Evolutionary conservation across 2,329 filamentous ascomycete genomes (phyloP).

Genomic region (Aspergillus fischeri): DNA sequence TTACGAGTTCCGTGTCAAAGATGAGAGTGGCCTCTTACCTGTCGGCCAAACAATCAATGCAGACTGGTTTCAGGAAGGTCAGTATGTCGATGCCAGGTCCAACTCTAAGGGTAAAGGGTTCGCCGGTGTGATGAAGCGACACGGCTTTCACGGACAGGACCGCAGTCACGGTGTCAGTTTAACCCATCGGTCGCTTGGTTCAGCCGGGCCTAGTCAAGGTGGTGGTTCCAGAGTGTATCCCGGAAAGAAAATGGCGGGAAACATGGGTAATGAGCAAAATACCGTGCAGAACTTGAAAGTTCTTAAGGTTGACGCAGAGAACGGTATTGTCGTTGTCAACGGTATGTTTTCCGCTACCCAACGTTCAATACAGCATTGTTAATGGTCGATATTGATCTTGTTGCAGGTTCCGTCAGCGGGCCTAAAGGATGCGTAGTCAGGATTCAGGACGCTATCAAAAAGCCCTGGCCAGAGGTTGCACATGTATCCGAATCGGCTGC

Average conservation of each 20-base stretch:
- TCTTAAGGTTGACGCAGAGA: conserved; percentile 78
- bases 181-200: conserved; percentile 89
- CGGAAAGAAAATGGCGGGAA: conserved; percentile 96
- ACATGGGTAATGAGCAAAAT: conserved; percentile 85
- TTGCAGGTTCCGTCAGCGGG: conserved; percentile 67
- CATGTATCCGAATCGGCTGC: conserved; percentile 10
- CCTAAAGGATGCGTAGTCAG: conserved; percentile 82
- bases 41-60: conserved; percentile 74
- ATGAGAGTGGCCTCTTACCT: conserved; percentile 66
- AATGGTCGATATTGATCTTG: conserved; percentile 7
- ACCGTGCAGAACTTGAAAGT: conserved; percentile 91
- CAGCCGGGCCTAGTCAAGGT: conserved; percentile 82
- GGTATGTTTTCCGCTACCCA: conserved; percentile 47
- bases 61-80: conserved; percentile 87
- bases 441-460: conserved; percentile 88
- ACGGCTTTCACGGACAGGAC: conserved; percentile 83
- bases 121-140: conserved; percentile 95
- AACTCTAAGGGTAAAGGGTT: conserved; percentile 87
- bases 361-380: not conserved
- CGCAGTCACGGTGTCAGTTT: conserved; percentile 93
- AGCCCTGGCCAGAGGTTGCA: conserved; percentile 61
- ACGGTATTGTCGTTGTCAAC: conserved; percentile 83
- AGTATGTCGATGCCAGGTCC: conserved; percentile 81
- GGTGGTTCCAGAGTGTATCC: conserved; percentile 87
- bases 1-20: conserved; percentile 80